phyloP scores from a whole-genome alignment of 1,284 basidiomycete species.

The Ceratobasidium sp. region DNA sequence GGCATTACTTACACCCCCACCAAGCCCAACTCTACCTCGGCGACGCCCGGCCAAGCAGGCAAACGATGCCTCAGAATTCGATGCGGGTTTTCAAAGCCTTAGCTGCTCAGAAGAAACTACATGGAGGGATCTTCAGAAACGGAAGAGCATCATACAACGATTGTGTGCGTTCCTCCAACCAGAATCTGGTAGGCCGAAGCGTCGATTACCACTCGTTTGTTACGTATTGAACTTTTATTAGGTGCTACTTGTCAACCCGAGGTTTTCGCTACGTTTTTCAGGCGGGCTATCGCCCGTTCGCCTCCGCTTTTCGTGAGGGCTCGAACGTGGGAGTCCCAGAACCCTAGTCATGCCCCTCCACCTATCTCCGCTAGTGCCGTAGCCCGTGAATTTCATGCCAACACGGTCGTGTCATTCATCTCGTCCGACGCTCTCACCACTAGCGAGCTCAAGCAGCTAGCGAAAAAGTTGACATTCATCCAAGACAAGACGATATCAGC shows the following conservation, averaged over 20 bases:
- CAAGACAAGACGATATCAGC: constrained; percentile 32
- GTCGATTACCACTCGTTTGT: background rate
- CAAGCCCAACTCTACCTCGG: constrained; percentile 17
- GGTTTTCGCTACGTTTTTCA: constrained; percentile 36
- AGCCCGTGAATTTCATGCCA: background rate
- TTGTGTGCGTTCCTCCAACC: constrained; percentile 26
- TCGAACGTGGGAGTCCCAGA: constrained; percentile 33
- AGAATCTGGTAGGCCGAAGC: constrained; percentile 9
- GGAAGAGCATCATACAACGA: constrained; percentile 13
- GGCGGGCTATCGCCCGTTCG: constrained; percentile 34
- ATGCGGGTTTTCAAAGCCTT: background rate
- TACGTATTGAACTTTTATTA: background rate
- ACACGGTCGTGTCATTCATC: constrained; percentile 6
- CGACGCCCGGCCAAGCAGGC: constrained; percentile 13
- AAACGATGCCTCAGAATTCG: background rate
- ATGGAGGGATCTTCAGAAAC: constrained; percentile 20
- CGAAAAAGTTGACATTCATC: constrained; percentile 32
- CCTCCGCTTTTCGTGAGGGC: constrained; percentile 35
- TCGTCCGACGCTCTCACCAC: constrained; percentile 24
- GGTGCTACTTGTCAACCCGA: constrained; percentile 20
- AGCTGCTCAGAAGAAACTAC: constrained; percentile 11
- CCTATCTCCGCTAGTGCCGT: background rate
- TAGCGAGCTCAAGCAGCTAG: constrained; percentile 15
- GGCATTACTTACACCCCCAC: constrained; percentile 36
- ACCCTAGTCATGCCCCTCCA: background rate